phyloP scores from a whole-genome alignment of 1,284 basidiomycete species.

The Cutaneotrichosporon sp. region DNA sequence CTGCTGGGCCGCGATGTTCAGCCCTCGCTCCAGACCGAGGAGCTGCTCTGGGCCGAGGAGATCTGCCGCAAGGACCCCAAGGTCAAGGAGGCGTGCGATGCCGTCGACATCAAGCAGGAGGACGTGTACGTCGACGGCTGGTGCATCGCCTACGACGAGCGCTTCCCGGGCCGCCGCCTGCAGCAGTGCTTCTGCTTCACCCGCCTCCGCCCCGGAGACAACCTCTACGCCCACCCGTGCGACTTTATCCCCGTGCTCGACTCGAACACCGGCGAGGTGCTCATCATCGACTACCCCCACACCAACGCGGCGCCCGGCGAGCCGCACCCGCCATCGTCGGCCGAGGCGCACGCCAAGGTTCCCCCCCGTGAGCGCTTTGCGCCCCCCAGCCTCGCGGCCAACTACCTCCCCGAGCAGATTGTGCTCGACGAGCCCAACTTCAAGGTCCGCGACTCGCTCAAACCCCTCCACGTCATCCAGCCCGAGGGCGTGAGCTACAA shows the following conservation, averaged over 20 bases:
- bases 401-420: constrained; percentile 55
- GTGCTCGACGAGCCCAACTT: constrained; percentile 57
- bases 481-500: constrained; percentile 91
- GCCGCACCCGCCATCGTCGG: constrained; percentile 33
- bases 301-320: constrained; percentile 28
- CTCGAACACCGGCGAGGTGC: constrained; percentile 49
- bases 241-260: constrained; percentile 53
- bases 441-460: constrained; percentile 69
- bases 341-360: constrained; percentile 30
- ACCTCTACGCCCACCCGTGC: constrained; percentile 56
- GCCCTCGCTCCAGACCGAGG: constrained; percentile 56
- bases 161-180: constrained; percentile 51
- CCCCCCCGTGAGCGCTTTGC: constrained; percentile 49
- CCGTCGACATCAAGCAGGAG: constrained; percentile 52
- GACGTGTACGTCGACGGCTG: constrained; percentile 55
- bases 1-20: constrained; percentile 53
- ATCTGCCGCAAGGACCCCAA: constrained; percentile 51
- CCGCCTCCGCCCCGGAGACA: constrained; percentile 48
- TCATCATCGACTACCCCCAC: constrained; percentile 53
- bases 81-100: constrained; percentile 51
- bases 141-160: constrained; percentile 56
- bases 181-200: constrained; percentile 56
- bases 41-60: constrained; percentile 55
- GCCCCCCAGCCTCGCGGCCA: constrained; percentile 51
- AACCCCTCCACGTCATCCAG: constrained; percentile 82